Base-by-base conservation (phyloP, 2,329 filamentous ascomycete species). In the Trichoderma sp. region DNA sequence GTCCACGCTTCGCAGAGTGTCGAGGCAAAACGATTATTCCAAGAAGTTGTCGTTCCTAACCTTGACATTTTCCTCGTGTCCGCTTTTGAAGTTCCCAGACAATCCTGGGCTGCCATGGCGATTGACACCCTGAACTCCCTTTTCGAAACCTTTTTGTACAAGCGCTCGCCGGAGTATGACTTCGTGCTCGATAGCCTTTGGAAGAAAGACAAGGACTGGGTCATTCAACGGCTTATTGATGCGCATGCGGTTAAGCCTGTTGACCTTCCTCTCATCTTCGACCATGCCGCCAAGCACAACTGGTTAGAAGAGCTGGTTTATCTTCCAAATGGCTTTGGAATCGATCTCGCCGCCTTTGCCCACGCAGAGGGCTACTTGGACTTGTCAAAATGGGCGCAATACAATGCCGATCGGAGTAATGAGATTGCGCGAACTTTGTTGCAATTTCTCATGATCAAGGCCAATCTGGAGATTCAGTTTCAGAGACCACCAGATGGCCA, bases 161-260 rank as follows among this genome's bases (percentile, higher is more conserved):
- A 95, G 80, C 88, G 90, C 71, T 90, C 94, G 12, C 87, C 91
- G 5, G 89, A 95, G 70, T 92, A 93, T 79, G 91, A 95, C 75
- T 97, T 98, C 74, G 95, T 97, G 15, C 88, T 99, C 71, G 92
- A 97, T 78, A 95, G 94, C 72, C 84, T 97, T 6, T 98, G 95
- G 95, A 91, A 92, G 76, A 94, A 96, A 79, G 94, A 98, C 79
- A 93, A 91, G 75, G 88, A 91, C 24, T 98, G 94, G 92, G 92
- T 98, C 18, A 91, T 91, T 11, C 89, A 91, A 74, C 90, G 93
- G 72, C 89, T 99, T 39, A 90, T 95, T 80, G 91, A 91, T 53
- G 92, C 97, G 64, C 93, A 97, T 78, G 93, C 94, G 8, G 84
- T 92, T 63, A 91, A 93, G 78, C 92, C 83, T n/a, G 79, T 81